Evolutionary conservation across 1,284 basidiomycete genomes (phyloP).

Genomic region (Prillingera fragicola): DNA sequence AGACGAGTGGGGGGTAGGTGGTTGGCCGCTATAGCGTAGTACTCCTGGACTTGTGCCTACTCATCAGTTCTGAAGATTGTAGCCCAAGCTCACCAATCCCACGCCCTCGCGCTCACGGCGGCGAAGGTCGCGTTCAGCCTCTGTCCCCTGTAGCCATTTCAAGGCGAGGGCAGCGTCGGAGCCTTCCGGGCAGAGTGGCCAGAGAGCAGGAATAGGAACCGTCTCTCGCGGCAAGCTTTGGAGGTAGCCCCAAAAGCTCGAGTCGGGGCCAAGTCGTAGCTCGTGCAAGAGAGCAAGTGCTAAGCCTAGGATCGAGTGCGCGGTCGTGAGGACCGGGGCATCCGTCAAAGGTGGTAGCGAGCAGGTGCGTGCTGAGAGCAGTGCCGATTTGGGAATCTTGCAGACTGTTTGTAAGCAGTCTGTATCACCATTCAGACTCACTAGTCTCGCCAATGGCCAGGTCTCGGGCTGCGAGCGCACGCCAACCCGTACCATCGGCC

Average conservation of each 20-base stretch:
- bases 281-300: slow-evolving; percentile 47
- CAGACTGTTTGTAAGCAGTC: slow-evolving; percentile 30
- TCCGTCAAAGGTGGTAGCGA: slow-evolving; percentile 14
- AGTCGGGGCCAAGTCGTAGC: slow-evolving; percentile 32
- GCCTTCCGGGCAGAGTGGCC: slow-evolving; percentile 27
- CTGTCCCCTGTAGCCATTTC: slow-evolving; percentile 39
- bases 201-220: slow-evolving; percentile 41
- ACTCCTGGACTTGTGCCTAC: slow-evolving; percentile 37
- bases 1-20: slow-evolving; percentile 26
- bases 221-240: slow-evolving; percentile 41
- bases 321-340: too few species aligned
- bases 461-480: slow-evolving; percentile 12
- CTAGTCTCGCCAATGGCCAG: slow-evolving; percentile 18
- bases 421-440: slow-evolving; percentile 4
- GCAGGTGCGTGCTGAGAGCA: slow-evolving; percentile 39
- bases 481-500: slow-evolving; percentile 20
- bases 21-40: slow-evolving; percentile 22
- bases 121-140: slow-evolving; percentile 36
- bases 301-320: slow-evolving; percentile 38
- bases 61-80: slow-evolving; percentile 26
- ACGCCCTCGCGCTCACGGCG: slow-evolving; percentile 31
- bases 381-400: slow-evolving; percentile 39
- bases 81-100: slow-evolving; percentile 32
- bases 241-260: slow-evolving; percentile 45
- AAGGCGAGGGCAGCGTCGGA: slow-evolving; percentile 31